phyloP scores from a whole-genome alignment of 345 rosid species.

The Reutealis trisperma region DNA sequence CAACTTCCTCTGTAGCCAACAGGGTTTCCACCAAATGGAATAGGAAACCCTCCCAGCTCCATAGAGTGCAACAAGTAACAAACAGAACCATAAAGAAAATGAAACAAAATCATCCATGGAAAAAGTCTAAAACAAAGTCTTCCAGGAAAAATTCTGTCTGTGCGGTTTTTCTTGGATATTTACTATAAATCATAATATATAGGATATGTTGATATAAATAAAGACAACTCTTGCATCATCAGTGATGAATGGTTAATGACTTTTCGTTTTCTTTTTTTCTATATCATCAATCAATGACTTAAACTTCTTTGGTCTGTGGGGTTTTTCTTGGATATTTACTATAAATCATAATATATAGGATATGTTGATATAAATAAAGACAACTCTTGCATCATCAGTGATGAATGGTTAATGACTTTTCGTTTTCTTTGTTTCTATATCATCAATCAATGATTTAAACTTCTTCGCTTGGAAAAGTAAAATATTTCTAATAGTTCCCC shows the following conservation, averaged over 20 bases:
- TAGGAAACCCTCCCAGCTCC: not conserved
- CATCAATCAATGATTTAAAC: no score
- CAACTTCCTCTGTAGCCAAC: slow-evolving; percentile 33
- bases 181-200: not conserved
- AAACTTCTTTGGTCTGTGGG: not conserved
- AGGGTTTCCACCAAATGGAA: slow-evolving; percentile 45
- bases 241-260: not conserved
- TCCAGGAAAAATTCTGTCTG: not conserved
- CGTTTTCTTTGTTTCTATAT: no score
- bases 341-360: no score
- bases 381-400: not conserved
- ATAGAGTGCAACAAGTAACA: not conserved
- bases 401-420: not conserved
- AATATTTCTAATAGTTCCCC: no score
- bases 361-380: not conserved
- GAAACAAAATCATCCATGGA: slow-evolving; percentile 4
- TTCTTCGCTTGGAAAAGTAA: not conserved
- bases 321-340: not conserved
- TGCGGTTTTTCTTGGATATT: not conserved
- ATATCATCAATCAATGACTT: no score
- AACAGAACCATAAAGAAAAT: not conserved
- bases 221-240: not conserved
- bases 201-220: no score
- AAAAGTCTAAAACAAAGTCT: not conserved
- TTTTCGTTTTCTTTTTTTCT: no score